Evolutionary conservation across 1,284 basidiomycete species (phyloP), one percentile per base, ranked within the genome.

Genomic region (Testicularia cyperi): DNA sequence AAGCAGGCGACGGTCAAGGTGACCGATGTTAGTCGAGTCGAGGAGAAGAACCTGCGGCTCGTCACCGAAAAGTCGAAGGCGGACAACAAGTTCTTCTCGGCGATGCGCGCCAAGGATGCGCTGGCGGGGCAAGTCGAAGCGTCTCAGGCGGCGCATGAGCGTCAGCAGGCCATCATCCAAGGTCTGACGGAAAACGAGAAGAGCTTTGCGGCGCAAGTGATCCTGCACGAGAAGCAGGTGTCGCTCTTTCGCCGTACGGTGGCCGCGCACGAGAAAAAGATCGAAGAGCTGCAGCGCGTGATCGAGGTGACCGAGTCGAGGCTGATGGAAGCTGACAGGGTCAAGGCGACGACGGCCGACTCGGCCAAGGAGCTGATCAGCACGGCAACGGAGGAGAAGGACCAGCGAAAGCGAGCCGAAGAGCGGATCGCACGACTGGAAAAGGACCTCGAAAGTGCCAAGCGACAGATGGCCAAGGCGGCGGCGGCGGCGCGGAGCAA

Each of bases 51-150:
- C 37, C 77, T 77, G 40, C 74, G 76, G 10, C 65, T 78, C 19
- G 72, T 73, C 3, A 77, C 76, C n/a, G 79, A 80, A 46, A 88
- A 84, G 86, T 88, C 90, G 12, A 96, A 94, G 78, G 86, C 88
- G 16, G 92, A 97, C 69, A 95, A 92, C 80, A 95, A 92, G 78
- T 97, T 86, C 78, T 97, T 87, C 75, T 84, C 88, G 20, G 86
- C 87, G 5, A 90, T 94, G 87, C 85, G 90, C 24, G 85, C 87
- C 46, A 92, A 90, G 75, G 92, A 96, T 56, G 85, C 87, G 3
- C 78, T 87, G 5, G 88, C 90, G 26, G 81, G 80, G 2, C 90
- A 95, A 75, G 82, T 85, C 49, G 88, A 88, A 74, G 84, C 82
- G 25, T 78, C 86, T 18, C 77, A 80, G 25, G 80, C 84, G 28